Percentiles rank a stretch among this genome's conserved stretches.
Conservation (phyloP, 164 flowering plant genomes). For the Liquidambar formosana region DNA sequence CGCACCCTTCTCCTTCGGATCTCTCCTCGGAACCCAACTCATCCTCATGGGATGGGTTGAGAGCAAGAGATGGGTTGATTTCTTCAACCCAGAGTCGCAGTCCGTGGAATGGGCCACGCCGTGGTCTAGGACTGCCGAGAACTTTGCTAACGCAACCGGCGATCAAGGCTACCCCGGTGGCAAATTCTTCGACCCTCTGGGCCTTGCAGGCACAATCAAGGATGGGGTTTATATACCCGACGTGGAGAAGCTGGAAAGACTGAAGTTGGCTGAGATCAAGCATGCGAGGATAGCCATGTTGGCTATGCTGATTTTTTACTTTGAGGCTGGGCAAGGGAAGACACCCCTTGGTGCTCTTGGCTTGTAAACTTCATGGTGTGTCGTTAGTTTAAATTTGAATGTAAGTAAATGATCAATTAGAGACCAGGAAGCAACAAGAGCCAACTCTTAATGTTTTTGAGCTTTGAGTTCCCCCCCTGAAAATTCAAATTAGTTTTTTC, state of each 20-base stretch:
- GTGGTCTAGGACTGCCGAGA: slow-evolving; percentile 87
- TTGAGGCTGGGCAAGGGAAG: slow-evolving; percentile 98
- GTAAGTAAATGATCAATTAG: slow-evolving; percentile 3
- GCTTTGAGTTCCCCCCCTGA: too few relatives aligned
- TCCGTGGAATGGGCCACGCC: slow-evolving; percentile 99
- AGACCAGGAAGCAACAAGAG: neutral
- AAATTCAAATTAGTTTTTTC: too few relatives aligned
- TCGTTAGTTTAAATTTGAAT: neutral
- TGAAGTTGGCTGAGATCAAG: slow-evolving; percentile 93
- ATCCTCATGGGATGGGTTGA: slow-evolving; percentile 99
- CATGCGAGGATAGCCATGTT: slow-evolving; percentile 93
- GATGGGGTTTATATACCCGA: slow-evolving; percentile 86
- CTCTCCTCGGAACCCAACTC: slow-evolving; percentile 90
- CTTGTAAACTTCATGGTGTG: slow-evolving; percentile 40
- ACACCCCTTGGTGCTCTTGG: slow-evolving; percentile 96
- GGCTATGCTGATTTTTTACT: slow-evolving; percentile 93
- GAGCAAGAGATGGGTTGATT: slow-evolving; percentile 98
- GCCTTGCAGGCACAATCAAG: slow-evolving; percentile 61
- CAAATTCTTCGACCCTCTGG: slow-evolving; percentile 88
- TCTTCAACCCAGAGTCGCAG: slow-evolving; percentile 96
- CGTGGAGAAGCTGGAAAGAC: slow-evolving; percentile 80
- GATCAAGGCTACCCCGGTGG: slow-evolving; percentile 98
- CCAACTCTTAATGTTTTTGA: too few relatives aligned
- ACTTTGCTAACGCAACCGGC: slow-evolving; percentile 87
- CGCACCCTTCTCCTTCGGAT: slow-evolving; percentile 95